Evolutionary conservation across 306 rosid species (phyloP), one percentile per base, ranked within the genome.

Genomic region (Vachellia collinsii): DNA sequence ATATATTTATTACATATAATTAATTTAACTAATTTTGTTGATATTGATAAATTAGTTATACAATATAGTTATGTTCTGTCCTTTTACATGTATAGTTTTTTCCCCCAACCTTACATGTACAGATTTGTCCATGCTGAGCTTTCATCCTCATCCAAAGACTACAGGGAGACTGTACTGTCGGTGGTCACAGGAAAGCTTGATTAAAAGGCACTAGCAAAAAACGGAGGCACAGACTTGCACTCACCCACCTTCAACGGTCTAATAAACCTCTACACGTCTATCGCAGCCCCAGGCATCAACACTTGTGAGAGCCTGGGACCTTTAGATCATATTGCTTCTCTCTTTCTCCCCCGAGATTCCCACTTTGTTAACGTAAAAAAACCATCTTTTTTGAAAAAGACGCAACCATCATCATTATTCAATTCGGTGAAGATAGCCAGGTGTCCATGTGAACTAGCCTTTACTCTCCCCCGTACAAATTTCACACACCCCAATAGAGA

Each of bases 361-460:
- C 83, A 70, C 74, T 87, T 83, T 75, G 47, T 63, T 54, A 43
- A 83, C 80, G 86, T 53, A 76, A 77, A 80, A 81, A 82, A 77
- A 39, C 76, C 11, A 29, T 12, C 68, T 81, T 77, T 77, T 50
- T 83, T 62, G 87, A 83, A 77, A 89, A 79, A 34, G 89, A 90
- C 92, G 65, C 88, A 46, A 62, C n/a, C 81, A 5, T 70, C 69
- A 81, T 75, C 61, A 81, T 85, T 84, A 81, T 85, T 86, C 81
- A 77, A 82, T 80, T 82, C 85, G 86, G 79, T 62, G 70, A 73
- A 77, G 50, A 56, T 2, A 9, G 80, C 89, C 89, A 90, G 91
- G 91, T 89, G 95, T 90, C 90, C 93, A 84, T 84, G 83, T 81
- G 80, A 84, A 29, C 77, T 4, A 7, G 37, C 84, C 85, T 91